These are phyloP conservation scores for Nymphaea thermarum DNA, from an alignment of 164 flowering plant genomes.

Conservation along the genomic window DNA sequence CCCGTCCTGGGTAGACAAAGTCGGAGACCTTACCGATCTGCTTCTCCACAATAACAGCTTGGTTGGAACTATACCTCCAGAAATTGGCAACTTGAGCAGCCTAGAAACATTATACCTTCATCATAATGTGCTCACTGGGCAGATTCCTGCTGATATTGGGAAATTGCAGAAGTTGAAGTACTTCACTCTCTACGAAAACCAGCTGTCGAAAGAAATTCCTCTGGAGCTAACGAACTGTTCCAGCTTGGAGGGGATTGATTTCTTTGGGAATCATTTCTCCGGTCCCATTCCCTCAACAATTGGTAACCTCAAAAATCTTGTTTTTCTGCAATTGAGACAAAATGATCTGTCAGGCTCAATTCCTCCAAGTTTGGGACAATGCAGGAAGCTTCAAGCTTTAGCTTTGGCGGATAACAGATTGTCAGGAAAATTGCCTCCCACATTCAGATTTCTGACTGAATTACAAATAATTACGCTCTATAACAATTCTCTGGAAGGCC, in stretches of 20 bases:
- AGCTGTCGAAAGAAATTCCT: conserved; percentile 70
- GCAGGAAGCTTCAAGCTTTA: conserved; percentile 51
- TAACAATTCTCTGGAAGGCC: conserved; percentile 88
- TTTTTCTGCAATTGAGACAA: conserved; percentile 66
- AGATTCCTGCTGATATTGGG: conserved; percentile 60
- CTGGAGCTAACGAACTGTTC: conserved; percentile 72
- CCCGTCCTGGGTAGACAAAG: conserved; percentile 33
- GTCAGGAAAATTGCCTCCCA: conserved; percentile 59
- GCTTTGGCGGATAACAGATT: conserved; percentile 79
- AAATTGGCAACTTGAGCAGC: conserved; percentile 59
- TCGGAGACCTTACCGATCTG: conserved; percentile 51
- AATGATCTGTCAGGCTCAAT: conserved; percentile 69
- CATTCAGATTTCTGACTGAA: conserved; percentile 52
- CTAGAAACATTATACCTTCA: conserved; percentile 44
- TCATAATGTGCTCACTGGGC: conserved; percentile 56
- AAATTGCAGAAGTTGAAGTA: conserved; percentile 40
- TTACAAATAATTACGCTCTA: conserved; percentile 52
- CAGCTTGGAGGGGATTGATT: conserved; percentile 50
- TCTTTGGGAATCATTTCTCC: conserved; percentile 68
- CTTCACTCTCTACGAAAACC: conserved; percentile 72
- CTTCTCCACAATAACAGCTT: conserved; percentile 80
- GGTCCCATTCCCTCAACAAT: conserved; percentile 67
- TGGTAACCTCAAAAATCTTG: conserved; percentile 64
- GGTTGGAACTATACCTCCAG: conserved; percentile 47
- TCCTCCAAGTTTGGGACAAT: conserved; percentile 75